Evolutionary conservation across 2,329 filamentous ascomycete genomes (phyloP).

Genomic region (Penicillium vulpinum): DNA sequence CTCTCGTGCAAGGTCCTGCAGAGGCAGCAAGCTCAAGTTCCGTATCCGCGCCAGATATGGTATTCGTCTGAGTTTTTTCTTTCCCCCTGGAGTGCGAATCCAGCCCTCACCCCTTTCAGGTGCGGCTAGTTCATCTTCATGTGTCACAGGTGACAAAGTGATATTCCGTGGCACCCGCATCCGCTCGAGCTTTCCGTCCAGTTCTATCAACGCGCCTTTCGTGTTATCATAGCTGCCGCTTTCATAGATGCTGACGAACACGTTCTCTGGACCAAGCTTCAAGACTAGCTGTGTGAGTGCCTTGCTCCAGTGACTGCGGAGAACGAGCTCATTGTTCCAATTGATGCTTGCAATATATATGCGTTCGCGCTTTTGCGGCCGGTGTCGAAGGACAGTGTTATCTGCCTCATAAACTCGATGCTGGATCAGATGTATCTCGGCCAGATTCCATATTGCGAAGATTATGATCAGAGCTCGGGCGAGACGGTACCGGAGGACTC

Average conservation of each 20-base stretch:
- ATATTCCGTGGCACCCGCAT: constrained; percentile 58
- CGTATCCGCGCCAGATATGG: constrained; percentile 66
- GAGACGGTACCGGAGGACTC: constrained; percentile 18
- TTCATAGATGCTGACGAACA: constrained; percentile 68
- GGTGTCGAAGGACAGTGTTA: constrained; percentile 6
- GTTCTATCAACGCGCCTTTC: constrained; percentile 59
- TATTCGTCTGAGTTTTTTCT: constrained; percentile 63
- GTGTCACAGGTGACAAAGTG: constrained; percentile 59
- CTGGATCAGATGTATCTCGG: constrained; percentile 22
- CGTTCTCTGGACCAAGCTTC: constrained; percentile 61
- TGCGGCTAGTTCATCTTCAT: constrained; percentile 56
- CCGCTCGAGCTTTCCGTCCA: constrained; percentile 57
- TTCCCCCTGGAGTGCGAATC: constrained; percentile 59
- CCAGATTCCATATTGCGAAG: constrained; percentile 22
- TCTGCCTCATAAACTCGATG: constrained; percentile 15
- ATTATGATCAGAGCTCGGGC: constrained; percentile 17
- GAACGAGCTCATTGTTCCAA: constrained; percentile 64
- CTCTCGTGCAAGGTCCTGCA: constrained; percentile 53
- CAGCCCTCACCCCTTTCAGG: constrained; percentile 56
- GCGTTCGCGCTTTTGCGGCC: constrained; percentile 22
- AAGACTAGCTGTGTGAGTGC: constrained; percentile 60
- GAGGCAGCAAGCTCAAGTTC: constrained; percentile 63
- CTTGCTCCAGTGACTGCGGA: constrained; percentile 63
- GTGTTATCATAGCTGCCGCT: constrained; percentile 70
- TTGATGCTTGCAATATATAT: constrained; percentile 71